Conservation (phyloP, 2,329 filamentous ascomycete species). For the Beauveria asiatica region DNA sequence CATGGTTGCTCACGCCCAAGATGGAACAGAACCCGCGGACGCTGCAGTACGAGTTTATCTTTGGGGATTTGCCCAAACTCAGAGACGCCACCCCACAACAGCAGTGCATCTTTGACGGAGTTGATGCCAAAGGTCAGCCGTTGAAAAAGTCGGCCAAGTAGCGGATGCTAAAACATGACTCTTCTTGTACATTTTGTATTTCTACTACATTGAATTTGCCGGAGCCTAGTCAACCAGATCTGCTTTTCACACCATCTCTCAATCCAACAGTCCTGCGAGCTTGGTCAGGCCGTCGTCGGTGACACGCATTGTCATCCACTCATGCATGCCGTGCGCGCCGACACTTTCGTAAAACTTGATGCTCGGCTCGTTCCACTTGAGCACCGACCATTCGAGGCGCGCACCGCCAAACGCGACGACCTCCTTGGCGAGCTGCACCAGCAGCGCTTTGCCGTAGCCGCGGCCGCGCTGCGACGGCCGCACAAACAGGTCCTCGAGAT, state of each 20-base stretch:
- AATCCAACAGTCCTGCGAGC: conserved; percentile 40
- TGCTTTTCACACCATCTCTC: neutral
- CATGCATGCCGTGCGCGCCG: conserved; percentile 57
- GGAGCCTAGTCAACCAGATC: neutral
- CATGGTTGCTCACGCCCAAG: conserved; percentile 37
- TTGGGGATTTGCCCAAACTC: conserved; percentile 31
- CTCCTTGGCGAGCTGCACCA: conserved; percentile 72
- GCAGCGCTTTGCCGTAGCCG: conserved; percentile 70
- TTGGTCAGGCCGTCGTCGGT: conserved; percentile 56
- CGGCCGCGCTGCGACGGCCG: conserved; percentile 58
- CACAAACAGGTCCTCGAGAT: conserved; percentile 91
- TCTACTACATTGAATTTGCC: neutral
- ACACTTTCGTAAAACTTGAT: conserved; percentile 75
- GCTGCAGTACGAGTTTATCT: conserved; percentile 30
- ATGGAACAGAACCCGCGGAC: conserved; percentile 28
- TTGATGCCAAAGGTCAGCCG: conserved; percentile 24
- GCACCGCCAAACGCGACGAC: conserved; percentile 62
- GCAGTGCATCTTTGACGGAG: conserved; percentile 40
- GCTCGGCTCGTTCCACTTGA: conserved; percentile 89
- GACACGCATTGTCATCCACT: conserved; percentile 70
- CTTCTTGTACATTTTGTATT: neutral
- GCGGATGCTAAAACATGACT: no score
- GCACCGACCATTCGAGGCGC: conserved; percentile 79
- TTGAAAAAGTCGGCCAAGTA: neutral
- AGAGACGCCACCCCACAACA: conserved; percentile 26